Percentiles rank a stretch among this genome's conserved stretches.
phyloP scores from a whole-genome alignment of 1,139 yeast genomes.

The Yamadazyma songkhlaensis region DNA sequence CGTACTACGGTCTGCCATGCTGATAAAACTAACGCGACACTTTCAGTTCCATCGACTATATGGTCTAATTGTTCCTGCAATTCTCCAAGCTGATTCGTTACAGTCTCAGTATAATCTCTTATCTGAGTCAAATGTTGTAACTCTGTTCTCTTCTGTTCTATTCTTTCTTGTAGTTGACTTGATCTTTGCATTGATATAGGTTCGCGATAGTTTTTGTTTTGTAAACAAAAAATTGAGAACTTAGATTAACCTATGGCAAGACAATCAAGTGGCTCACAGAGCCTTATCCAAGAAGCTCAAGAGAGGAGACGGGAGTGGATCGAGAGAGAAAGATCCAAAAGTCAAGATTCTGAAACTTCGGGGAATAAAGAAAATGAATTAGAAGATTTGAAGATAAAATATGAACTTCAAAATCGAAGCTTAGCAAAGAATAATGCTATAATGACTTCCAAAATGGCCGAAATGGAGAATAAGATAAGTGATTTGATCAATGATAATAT shows the following conservation, averaged over 20 bases:
- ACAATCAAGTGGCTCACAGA: conserved; percentile 16
- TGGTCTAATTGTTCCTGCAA: conserved; percentile 48
- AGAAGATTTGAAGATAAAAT: conserved; percentile 14
- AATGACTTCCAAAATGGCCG: conserved; percentile 46
- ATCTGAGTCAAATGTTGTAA: conserved; percentile 51
- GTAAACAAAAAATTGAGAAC: conserved; percentile 7
- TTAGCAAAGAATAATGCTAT: conserved; percentile 56
- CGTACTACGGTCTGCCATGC: conserved; percentile 72
- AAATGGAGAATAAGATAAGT: conserved; percentile 48
- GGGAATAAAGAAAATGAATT: not conserved
- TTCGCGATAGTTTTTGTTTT: conserved; percentile 1
- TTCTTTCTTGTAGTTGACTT: conserved; percentile 26
- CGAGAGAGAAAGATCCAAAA: not conserved
- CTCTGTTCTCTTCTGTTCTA: conserved; percentile 50
- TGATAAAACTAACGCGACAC: conserved; percentile 52
- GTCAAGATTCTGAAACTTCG: not conserved
- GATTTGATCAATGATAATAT: conserved; percentile 48
- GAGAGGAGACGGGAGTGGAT: conserved; percentile 7
- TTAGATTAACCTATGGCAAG: conserved; percentile 15
- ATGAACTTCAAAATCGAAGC: conserved; percentile 46
- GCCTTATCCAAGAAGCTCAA: conserved; percentile 12
- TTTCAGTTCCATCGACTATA: conserved; percentile 57
- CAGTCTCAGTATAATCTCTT: conserved; percentile 42
- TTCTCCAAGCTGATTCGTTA: conserved; percentile 47
- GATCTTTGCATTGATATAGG: conserved; percentile 10